Conservation (phyloP, 768 basidiomycete genomes). For the Leccinellum luteum region DNA sequence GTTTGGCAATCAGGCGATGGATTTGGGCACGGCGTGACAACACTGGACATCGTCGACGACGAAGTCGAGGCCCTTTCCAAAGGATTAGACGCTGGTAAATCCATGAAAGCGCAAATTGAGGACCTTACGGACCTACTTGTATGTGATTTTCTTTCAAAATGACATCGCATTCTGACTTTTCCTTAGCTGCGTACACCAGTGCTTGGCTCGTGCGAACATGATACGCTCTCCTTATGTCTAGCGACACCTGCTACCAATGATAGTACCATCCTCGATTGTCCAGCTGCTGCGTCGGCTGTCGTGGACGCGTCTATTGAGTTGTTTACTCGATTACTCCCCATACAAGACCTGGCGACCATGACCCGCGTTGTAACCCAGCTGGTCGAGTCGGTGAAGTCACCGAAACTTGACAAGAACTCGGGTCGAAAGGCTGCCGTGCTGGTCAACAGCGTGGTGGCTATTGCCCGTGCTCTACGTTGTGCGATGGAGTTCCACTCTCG, state of each 20-base stretch:
- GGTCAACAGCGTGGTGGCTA: constrained; percentile 74
- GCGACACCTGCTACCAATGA: constrained; percentile 42
- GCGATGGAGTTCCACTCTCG: constrained; percentile 52
- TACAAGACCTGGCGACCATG: constrained; percentile 66
- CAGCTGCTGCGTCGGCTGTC: constrained; percentile 76
- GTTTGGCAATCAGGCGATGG: constrained; percentile 89
- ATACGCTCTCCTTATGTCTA: constrained; percentile 70
- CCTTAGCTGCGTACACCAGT: constrained; percentile 59
- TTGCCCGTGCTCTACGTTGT: constrained; percentile 65
- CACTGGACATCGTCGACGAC: constrained; percentile 52
- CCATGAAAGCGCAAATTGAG: constrained; percentile 80
- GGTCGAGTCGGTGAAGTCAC: constrained; percentile 63
- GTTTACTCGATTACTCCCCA: constrained; percentile 74
- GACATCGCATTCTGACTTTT: background rate
- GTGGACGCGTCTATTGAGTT: constrained; percentile 89
- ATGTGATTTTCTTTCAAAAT: constrained; percentile 22
- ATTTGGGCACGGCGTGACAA: constrained; percentile 89
- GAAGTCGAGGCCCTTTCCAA: constrained; percentile 29
- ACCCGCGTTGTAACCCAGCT: constrained; percentile 56
- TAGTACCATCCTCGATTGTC: constrained; percentile 53
- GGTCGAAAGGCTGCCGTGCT: constrained; percentile 83
- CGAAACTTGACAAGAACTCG: constrained; percentile 81
- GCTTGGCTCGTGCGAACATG: constrained; percentile 82
- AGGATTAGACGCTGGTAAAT: constrained; percentile 32
- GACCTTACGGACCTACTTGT: constrained; percentile 78